phyloP scores from a whole-genome alignment of 73 alveolate species.

The Diophrys appendiculata region DNA sequence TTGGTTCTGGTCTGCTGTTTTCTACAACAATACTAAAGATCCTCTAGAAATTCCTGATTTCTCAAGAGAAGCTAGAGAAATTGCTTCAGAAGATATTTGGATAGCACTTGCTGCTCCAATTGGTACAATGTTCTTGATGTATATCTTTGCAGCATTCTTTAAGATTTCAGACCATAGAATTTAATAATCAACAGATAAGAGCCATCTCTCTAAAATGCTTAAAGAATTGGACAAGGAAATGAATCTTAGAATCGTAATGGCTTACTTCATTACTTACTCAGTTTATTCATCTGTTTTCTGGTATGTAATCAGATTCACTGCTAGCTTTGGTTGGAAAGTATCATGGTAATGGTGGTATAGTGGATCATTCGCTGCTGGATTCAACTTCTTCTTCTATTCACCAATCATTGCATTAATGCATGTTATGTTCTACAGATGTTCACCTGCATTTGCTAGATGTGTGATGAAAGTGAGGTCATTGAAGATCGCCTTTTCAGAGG shows the following conservation, averaged over 20 bases:
- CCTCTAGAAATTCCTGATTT: conserved; percentile 52
- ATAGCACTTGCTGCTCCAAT: conserved; percentile 12
- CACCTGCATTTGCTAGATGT: too few relatives aligned
- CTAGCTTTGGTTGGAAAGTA: conserved; percentile 56
- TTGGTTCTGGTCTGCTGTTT: conserved; percentile 61
- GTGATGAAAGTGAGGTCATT: too few relatives aligned
- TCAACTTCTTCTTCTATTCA: conserved; percentile 40
- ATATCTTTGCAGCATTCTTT: conserved; percentile 13
- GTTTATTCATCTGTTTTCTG: conserved; percentile 38
- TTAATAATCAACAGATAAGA: background rate
- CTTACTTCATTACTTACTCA: conserved; percentile 34
- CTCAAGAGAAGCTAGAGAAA: conserved; percentile 2
- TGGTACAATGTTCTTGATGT: conserved; percentile 2
- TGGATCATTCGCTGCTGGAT: conserved; percentile 46
- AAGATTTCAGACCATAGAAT: conserved; percentile 17
- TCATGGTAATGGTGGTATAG: conserved; percentile 67
- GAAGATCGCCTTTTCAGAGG: too few relatives aligned
- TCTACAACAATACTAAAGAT: conserved; percentile 56
- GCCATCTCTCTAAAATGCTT: background rate
- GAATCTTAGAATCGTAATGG: conserved; percentile 49
- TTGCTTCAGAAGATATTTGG: conserved; percentile 17
- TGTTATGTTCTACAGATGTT: too few relatives aligned
- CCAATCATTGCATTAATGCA: too few relatives aligned
- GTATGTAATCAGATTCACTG: conserved; percentile 45
- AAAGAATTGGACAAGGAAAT: conserved; percentile 41